Evolutionary conservation across 805 yeast species (phyloP).

Genomic region (Zygotorulaspora chibaensis): DNA sequence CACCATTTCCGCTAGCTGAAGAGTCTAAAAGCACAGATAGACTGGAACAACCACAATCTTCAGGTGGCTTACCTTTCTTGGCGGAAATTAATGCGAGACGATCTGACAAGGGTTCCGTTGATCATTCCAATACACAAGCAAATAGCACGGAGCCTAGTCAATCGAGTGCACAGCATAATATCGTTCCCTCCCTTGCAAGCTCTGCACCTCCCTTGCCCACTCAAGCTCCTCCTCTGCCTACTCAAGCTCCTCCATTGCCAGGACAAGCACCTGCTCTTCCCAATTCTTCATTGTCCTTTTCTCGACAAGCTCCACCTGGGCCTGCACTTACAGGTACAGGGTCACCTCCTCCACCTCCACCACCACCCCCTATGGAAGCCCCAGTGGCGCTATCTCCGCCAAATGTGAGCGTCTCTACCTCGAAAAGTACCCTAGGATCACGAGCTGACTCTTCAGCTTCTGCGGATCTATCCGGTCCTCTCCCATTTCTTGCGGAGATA

Average conservation of each 20-base stretch:
- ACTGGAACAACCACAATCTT: slow-evolving; percentile 10
- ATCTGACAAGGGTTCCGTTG: slow-evolving; percentile 43
- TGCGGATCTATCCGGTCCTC: slow-evolving; percentile 34
- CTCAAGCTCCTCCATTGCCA: slow-evolving; percentile 20
- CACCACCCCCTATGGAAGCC: too few species aligned
- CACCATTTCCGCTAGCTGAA: too few species aligned
- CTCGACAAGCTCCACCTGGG: slow-evolving; percentile 27
- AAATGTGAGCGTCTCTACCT: not conserved
- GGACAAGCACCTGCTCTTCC: slow-evolving; percentile 14
- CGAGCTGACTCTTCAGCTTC: slow-evolving; percentile 12
- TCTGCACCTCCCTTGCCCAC: slow-evolving; percentile 14
- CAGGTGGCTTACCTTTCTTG: slow-evolving; percentile 48
- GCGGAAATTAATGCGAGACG: slow-evolving; percentile 52
- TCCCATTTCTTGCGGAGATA: slow-evolving; percentile 50
- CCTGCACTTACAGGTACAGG: slow-evolving; percentile 19
- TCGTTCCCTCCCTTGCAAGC: slow-evolving; percentile 11
- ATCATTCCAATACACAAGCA: slow-evolving; percentile 10
- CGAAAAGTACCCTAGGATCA: not conserved
- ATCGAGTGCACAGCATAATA: slow-evolving; percentile 18
- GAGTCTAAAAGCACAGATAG: too few species aligned
- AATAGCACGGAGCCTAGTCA: not conserved
- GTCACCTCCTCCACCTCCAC: slow-evolving; percentile 10
- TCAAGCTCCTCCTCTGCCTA: slow-evolving; percentile 17
- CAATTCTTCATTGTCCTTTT: slow-evolving; percentile 20
- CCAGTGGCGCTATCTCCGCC: slow-evolving; percentile 4